Conservation (phyloP, 2,329 filamentous ascomycete genomes). For the Didymella sp. region DNA sequence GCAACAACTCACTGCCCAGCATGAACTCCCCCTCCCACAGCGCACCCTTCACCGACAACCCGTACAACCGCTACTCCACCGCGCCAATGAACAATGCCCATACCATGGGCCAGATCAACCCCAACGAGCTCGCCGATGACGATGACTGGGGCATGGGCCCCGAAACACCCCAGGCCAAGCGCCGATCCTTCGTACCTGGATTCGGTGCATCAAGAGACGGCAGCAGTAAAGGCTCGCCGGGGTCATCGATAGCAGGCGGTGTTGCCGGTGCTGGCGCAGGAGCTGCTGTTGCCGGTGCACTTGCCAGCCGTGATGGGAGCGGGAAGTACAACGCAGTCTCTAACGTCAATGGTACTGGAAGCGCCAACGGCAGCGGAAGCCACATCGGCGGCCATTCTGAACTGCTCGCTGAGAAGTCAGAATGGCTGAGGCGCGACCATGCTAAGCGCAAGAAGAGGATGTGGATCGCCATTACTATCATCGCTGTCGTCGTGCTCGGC, state of each 20-base stretch:
- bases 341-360: slow-evolving; percentile 25
- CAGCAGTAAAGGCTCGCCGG: slow-evolving; percentile 52
- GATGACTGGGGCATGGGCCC: slow-evolving; percentile 79
- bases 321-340: slow-evolving; percentile 66
- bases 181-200: slow-evolving; percentile 65
- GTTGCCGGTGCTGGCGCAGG: slow-evolving; percentile 55
- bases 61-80: slow-evolving; percentile 67
- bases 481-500: slow-evolving; percentile 71
- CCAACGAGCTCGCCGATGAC: slow-evolving; percentile 82
- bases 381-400: slow-evolving; percentile 23
- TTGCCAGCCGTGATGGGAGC: slow-evolving; percentile 43
- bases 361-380: slow-evolving; percentile 14
- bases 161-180: slow-evolving; percentile 57
- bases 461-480: slow-evolving; percentile 70
- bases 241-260: slow-evolving; percentile 46
- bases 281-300: slow-evolving; percentile 42
- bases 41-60: slow-evolving; percentile 65
- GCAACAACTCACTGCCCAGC: slow-evolving; percentile 56
- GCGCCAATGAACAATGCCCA: slow-evolving; percentile 42
- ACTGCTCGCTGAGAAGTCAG: slow-evolving; percentile 66
- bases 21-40: slow-evolving; percentile 51
- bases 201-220: slow-evolving; percentile 54
- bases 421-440: slow-evolving; percentile 66
- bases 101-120: slow-evolving; percentile 66
- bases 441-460: slow-evolving; percentile 67